Conservation (phyloP, 2,329 filamentous ascomycete genomes). For the Neonectria neomacrospora region DNA sequence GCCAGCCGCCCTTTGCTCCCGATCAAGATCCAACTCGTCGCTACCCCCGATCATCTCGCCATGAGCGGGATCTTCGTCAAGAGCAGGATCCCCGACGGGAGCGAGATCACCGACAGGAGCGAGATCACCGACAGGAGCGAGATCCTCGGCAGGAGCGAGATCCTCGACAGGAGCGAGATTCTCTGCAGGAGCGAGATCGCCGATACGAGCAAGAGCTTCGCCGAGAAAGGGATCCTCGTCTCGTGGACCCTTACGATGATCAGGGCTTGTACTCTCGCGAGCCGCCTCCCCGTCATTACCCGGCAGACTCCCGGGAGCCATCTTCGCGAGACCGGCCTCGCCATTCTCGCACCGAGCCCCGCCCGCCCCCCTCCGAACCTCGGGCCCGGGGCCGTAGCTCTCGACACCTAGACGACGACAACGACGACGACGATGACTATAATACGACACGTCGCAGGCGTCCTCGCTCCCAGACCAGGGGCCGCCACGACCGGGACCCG, state of each 20-base stretch:
- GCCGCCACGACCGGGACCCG: constrained; percentile 26
- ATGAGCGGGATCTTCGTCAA: constrained; percentile 22
- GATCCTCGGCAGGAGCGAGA: constrained; percentile 14
- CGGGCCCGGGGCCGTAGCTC: constrained; percentile 30
- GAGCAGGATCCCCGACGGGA: constrained; percentile 6
- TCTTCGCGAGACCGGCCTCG: constrained; percentile 26
- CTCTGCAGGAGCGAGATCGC: background rate
- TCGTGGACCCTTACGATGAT: constrained; percentile 16
- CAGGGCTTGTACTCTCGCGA: constrained; percentile 7
- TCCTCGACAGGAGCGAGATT: constrained; percentile 20
- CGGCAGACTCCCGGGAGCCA: constrained; percentile 17
- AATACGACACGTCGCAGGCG: constrained; percentile 31
- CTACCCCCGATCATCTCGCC: constrained; percentile 32
- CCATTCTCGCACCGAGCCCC: constrained; percentile 28
- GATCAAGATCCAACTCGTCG: constrained; percentile 36
- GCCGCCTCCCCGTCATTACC: constrained; percentile 11
- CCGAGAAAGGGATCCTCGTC: constrained; percentile 27
- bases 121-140: constrained; percentile 12
- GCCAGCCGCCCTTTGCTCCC: constrained; percentile 33
- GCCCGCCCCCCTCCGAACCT: constrained; percentile 27
- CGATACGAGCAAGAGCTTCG: constrained; percentile 20
- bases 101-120: constrained; percentile 24
- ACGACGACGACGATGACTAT: constrained; percentile 38
- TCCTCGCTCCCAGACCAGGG: constrained; percentile 40
- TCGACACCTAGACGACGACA: constrained; percentile 29